Evolutionary conservation across 2,329 filamentous ascomycete genomes (phyloP), one percentile per base, ranked within the genome.

Genomic region (Monosporascus sp.): DNA sequence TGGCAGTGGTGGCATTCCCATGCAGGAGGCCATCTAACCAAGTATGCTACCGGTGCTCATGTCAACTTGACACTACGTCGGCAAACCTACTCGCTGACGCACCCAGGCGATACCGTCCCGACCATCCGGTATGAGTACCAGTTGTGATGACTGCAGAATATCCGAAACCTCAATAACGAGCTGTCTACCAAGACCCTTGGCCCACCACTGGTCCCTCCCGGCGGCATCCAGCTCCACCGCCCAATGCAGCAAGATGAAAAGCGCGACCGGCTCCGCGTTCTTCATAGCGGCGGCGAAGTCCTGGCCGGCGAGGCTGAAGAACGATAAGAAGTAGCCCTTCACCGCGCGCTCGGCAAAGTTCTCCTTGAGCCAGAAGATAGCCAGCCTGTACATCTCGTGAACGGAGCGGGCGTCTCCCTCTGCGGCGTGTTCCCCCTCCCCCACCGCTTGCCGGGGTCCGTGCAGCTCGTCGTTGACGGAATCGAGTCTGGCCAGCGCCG

Each of bases 211-310:
- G 24, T 54, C 47, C 20, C 48, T 17, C n/a, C 62, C 58, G 8
- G 58, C n/a, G 2, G 51, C 46, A 7, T 66, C 55, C 14, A 73
- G 56, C 50, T 72, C 60, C 18, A 73, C 68, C 1, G 65, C 64
- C 70, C 71, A 74, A 47, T 71, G 68, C 62, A 72, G 61, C 51
- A 72, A 55, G 3, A 73, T 60, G 15, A 73, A 65, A 37, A 74
- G 50, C 17, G 70, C 65, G 43, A 74, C 61, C 0, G 70, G 71
- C 24, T 73, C 69, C 9, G 56, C 56, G 1, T 54, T 52, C 48
- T 62, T 65, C 31, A 73, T 47, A 2, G 67, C 67, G 1, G 57
- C 31, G 1, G 63, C 58, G 49, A 72, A 73, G 2, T 63, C 64
- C 3, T 55, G 59, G 1, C 70, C 70, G 2, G 63, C 63, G 14